Percentiles rank a stretch among this genome's conserved stretches.
Conservation (phyloP, 768 basidiomycete species). For the Rhizopogon vesiculosus region DNA sequence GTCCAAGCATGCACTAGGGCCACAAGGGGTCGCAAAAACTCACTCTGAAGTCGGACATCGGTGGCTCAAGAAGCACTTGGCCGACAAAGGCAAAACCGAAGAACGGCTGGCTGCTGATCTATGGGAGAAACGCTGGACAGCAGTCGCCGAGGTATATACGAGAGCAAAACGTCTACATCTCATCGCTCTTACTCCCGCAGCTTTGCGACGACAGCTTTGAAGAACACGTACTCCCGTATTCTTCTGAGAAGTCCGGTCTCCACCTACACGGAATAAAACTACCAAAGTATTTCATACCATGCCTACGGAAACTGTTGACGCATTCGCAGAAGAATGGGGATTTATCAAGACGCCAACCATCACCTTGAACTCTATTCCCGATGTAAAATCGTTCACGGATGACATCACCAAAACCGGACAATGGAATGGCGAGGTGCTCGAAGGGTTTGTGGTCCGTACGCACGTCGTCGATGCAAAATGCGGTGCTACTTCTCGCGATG, state of each 20-base stretch:
- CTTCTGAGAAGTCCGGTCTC: conserved; percentile 79
- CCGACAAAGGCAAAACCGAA: conserved; percentile 56
- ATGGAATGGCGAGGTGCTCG: conserved; percentile 83
- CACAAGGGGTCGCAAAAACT: conserved; percentile 37
- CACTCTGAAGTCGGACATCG: conserved; percentile 82
- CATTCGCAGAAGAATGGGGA: conserved; percentile 87
- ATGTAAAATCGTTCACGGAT: conserved; percentile 71
- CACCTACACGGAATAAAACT: conserved; percentile 86
- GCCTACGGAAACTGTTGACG: conserved; percentile 59
- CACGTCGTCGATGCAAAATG: conserved; percentile 45
- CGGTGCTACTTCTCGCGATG: conserved; percentile 20
- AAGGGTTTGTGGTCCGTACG: conserved; percentile 93
- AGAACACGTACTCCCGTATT: conserved; percentile 88
- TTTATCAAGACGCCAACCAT: conserved; percentile 75
- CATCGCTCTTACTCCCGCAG: conserved; percentile 33
- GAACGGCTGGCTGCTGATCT: conserved; percentile 71
- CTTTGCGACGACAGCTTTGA: conserved; percentile 97
- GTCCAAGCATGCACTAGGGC: conserved; percentile 89
- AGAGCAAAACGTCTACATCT: neutral
- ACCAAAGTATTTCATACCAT: conserved; percentile 67
- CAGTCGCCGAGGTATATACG: conserved; percentile 74
- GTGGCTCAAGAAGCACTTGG: conserved; percentile 76
- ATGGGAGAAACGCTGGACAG: conserved; percentile 84
- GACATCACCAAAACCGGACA: conserved; percentile 59
- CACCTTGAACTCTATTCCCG: conserved; percentile 51